Conservation (phyloP, 1,139 yeast genomes). For the Pichia sp. region DNA sequence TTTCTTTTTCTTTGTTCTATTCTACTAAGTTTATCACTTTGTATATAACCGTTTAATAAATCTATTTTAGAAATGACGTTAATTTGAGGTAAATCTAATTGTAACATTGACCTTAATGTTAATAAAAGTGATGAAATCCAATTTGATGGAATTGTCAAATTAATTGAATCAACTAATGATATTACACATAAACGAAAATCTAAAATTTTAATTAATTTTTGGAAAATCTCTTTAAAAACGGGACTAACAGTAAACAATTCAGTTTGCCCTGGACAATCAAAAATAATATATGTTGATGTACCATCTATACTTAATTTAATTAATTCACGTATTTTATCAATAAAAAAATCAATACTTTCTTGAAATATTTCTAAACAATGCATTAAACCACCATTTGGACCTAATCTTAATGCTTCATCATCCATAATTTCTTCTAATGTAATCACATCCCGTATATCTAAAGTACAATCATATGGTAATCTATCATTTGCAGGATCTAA, state of each 20-base stretch:
- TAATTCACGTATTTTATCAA: slow-evolving; percentile 51
- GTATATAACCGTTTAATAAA: slow-evolving; percentile 53
- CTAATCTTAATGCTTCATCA: slow-evolving; percentile 54
- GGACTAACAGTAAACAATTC: slow-evolving; percentile 91
- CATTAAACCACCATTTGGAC: slow-evolving; percentile 95
- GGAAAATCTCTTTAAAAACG: slow-evolving; percentile 68
- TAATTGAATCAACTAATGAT: slow-evolving; percentile 78
- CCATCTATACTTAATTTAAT: slow-evolving; percentile 37
- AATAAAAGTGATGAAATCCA: slow-evolving; percentile 78
- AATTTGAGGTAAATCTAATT: slow-evolving; percentile 86
- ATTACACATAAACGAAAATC: slow-evolving; percentile 80
- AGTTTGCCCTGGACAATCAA: slow-evolving; percentile 98
- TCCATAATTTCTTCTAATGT: slow-evolving; percentile 88
- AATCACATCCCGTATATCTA: slow-evolving; percentile 84
- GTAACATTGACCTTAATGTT: slow-evolving; percentile 86
- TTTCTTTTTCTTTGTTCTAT: slow-evolving; percentile 16
- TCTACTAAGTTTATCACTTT: slow-evolving; percentile 27
- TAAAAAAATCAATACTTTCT: slow-evolving; percentile 45
- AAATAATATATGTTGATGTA: slow-evolving; percentile 64
- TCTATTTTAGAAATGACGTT: slow-evolving; percentile 92
- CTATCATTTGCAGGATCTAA: slow-evolving; percentile 93
- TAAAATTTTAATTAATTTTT: slow-evolving; percentile 57
- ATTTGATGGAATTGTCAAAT: slow-evolving; percentile 81
- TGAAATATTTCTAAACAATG: slow-evolving; percentile 70
- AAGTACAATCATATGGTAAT: slow-evolving; percentile 71